Conservation (phyloP, 768 basidiomycete species). For the Tylopilus rubrobrunneus region DNA sequence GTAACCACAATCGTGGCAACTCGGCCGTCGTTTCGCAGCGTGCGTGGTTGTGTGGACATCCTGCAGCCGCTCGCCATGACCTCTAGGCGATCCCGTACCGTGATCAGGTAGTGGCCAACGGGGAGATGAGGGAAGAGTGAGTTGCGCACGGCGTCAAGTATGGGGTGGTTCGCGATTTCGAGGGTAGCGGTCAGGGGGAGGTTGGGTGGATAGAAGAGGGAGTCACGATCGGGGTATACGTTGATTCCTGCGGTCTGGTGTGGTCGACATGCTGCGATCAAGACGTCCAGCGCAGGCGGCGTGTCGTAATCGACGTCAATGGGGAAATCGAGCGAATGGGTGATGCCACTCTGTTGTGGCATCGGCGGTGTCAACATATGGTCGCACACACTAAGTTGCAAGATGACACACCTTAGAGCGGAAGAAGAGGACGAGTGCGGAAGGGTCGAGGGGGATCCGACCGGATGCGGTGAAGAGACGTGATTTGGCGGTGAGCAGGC, state of each 20-base stretch:
- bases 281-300: conserved; percentile 74
- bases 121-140: conserved; percentile 71
- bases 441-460: conserved; percentile 65
- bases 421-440: conserved; percentile 70
- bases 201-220: conserved; percentile 67
- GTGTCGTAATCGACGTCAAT: conserved; percentile 71
- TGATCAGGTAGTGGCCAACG: conserved; percentile 64
- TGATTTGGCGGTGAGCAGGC: conserved; percentile 55
- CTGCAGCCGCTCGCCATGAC: conserved; percentile 59
- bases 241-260: conserved; percentile 52
- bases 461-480: conserved; percentile 64
- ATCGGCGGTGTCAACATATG: background rate
- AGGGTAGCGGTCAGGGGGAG: conserved; percentile 73
- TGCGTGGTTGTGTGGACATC: conserved; percentile 51
- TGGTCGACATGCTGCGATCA: conserved; percentile 70
- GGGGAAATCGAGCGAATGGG: conserved; percentile 79
- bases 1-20: conserved; percentile 72
- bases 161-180: conserved; percentile 77
- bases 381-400: background rate
- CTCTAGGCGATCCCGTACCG: conserved; percentile 66
- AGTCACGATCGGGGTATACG: conserved; percentile 56
- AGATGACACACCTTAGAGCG: conserved; percentile 58
- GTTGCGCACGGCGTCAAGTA: conserved; percentile 71
- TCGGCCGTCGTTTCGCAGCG: conserved; percentile 58
- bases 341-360: conserved; percentile 59